These are phyloP conservation scores for Citrus unshiu DNA, from an alignment of 345 rosid species.

Conservation along the genomic window DNA sequence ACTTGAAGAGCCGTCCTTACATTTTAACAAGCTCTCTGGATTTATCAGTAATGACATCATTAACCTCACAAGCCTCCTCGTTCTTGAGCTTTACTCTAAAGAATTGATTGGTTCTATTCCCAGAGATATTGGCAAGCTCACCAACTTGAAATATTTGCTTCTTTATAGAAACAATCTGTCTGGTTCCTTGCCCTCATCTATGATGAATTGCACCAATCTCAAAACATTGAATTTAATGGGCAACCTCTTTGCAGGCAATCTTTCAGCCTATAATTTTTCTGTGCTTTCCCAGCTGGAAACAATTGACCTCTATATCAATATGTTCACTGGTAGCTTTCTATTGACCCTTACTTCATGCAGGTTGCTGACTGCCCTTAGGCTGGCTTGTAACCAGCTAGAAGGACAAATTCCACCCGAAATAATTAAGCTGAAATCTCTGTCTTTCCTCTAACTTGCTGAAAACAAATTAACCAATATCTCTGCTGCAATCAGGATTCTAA, in stretches of 20 bases:
- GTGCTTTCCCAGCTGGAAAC: neutral
- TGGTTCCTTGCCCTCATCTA: neutral
- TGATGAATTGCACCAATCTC: constrained; percentile 7
- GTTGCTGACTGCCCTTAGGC: neutral
- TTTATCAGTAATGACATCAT: neutral
- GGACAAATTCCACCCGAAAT: neutral
- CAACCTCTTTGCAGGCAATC: constrained; percentile 2
- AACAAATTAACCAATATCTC: constrained; percentile 24
- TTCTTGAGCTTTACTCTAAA: constrained; percentile 2
- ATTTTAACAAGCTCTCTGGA: constrained; percentile 3
- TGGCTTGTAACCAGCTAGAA: neutral
- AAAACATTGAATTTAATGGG: neutral
- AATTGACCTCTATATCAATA: neutral
- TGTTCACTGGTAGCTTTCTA: neutral
- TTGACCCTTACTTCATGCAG: neutral
- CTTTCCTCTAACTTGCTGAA: constrained; percentile 13
- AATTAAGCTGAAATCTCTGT: neutral
- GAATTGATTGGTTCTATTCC: neutral
- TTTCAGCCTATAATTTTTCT: constrained; percentile 3
- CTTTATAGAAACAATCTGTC: neutral
- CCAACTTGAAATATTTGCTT: neutral
- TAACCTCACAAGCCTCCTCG: neutral
- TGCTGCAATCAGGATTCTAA: constrained; percentile 22
- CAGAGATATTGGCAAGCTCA: neutral
- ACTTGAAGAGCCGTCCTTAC: neutral